These are phyloP conservation scores for Cytospora piceicola DNA, from an alignment of 2,329 filamentous ascomycete genomes.

Conservation along the genomic window DNA sequence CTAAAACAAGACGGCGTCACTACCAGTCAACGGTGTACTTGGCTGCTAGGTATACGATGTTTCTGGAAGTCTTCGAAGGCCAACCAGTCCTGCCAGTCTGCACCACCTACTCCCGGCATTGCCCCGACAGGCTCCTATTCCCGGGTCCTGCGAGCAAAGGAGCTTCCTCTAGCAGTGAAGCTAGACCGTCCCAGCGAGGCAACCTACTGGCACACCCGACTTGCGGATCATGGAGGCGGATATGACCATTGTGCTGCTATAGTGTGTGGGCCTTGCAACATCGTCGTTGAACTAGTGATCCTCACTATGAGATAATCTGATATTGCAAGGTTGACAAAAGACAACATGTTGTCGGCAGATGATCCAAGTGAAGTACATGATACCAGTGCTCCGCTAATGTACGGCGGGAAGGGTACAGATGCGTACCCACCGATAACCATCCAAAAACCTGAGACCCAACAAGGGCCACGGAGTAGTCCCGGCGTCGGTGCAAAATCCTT, in stretches of 20 bases:
- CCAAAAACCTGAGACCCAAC: constrained; percentile 19
- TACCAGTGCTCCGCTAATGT: constrained; percentile 21
- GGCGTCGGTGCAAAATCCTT: constrained; percentile 14
- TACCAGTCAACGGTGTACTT: neutral
- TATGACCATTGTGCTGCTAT: neutral
- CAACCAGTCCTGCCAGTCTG: neutral
- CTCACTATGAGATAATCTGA: neutral
- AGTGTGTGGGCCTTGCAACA: neutral
- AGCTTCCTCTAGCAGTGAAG: neutral
- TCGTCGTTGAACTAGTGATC: neutral
- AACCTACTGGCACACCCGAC: neutral
- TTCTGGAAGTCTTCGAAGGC: neutral
- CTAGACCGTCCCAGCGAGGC: neutral
- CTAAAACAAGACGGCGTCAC: neutral
- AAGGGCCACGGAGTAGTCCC: constrained; percentile 25
- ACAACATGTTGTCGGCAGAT: constrained; percentile 1
- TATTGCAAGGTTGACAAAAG: constrained; percentile 7
- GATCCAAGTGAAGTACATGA: constrained; percentile 2
- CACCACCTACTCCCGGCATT: constrained; percentile 1
- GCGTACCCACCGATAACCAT: constrained; percentile 26
- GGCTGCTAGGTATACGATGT: no score
- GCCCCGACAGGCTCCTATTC: neutral
- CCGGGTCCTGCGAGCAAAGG: neutral
- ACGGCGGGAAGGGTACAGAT: constrained; percentile 26
- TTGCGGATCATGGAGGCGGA: neutral